phyloP scores from a whole-genome alignment of 345 rosid species.

The Clausena lansium region DNA sequence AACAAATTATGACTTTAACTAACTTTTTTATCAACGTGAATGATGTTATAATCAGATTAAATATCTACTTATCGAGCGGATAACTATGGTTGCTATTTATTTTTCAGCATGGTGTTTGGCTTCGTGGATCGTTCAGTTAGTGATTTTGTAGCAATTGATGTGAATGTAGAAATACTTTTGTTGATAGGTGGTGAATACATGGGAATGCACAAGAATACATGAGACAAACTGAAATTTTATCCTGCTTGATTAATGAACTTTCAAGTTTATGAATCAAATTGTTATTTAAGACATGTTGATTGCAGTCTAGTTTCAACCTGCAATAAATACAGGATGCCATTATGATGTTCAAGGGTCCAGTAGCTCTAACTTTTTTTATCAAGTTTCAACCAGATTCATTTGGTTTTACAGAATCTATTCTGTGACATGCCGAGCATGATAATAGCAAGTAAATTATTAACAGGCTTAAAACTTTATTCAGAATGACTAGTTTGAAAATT shows the following conservation, averaged over 20 bases:
- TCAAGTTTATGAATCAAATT: not conserved
- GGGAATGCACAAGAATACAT: not conserved
- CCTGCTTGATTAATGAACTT: not conserved
- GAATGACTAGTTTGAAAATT: not conserved
- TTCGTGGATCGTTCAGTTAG: not conserved
- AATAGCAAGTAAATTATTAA: not conserved
- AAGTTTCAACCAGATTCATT: not conserved
- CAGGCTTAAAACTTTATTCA: not conserved
- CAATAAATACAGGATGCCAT: not conserved
- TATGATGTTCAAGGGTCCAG: not conserved
- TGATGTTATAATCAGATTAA: not conserved
- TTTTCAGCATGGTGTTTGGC: not conserved
- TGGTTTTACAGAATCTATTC: not conserved
- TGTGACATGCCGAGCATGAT: not conserved
- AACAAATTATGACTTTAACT: not conserved
- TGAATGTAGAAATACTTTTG: not conserved
- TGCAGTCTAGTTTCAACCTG: not conserved
- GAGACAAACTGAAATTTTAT: not conserved
- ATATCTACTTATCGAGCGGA: not conserved
- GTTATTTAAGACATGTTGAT: not conserved
- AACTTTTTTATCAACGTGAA: not conserved
- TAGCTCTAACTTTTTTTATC: not conserved
- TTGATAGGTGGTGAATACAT: not conserved
- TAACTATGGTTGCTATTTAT: not conserved
- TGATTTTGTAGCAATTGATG: not conserved